Conservation (phyloP, 306 rosid genomes). For the Ormosia semicastrata region DNA sequence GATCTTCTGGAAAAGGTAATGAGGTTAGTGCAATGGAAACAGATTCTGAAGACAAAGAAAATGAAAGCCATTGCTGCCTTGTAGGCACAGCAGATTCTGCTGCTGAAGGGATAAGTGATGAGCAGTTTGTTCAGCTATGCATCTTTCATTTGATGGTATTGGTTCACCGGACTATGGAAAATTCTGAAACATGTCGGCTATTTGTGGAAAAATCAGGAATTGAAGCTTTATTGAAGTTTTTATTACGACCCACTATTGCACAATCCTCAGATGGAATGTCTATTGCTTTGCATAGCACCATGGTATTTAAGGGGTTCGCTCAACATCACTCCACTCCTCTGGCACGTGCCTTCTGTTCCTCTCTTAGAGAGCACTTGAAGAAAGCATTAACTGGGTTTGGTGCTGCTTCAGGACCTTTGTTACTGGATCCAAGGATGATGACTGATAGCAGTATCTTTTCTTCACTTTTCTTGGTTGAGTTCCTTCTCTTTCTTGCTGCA, state of each 20-base stretch:
- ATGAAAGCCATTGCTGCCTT: slow-evolving; percentile 49
- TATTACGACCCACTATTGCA: slow-evolving; percentile 69
- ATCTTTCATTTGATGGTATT: slow-evolving; percentile 91
- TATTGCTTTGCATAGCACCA: slow-evolving; percentile 91
- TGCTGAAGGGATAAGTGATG: slow-evolving; percentile 65
- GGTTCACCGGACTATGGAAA: slow-evolving; percentile 94
- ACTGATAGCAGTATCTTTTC: slow-evolving; percentile 59
- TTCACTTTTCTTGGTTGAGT: slow-evolving; percentile 84
- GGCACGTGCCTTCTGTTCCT: slow-evolving; percentile 86
- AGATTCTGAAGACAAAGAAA: slow-evolving; percentile 71
- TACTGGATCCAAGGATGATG: slow-evolving; percentile 74
- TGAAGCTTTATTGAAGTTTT: slow-evolving; percentile 81
- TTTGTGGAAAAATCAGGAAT: slow-evolving; percentile 96
- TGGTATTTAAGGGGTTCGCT: slow-evolving; percentile 94
- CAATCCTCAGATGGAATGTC: slow-evolving; percentile 97
- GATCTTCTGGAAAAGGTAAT: slow-evolving; percentile 57
- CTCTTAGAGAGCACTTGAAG: slow-evolving; percentile 75
- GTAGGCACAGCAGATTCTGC: slow-evolving; percentile 52
- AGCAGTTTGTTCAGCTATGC: slow-evolving; percentile 71
- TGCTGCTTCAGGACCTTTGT: slow-evolving; percentile 53
- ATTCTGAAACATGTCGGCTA: slow-evolving; percentile 88
- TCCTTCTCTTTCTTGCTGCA: slow-evolving; percentile 93
- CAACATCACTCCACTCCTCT: slow-evolving; percentile 89
- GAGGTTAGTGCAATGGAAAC: slow-evolving; percentile 83
- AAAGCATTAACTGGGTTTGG: slow-evolving; percentile 71